A percentile compares a stretch with the other conserved stretches of the same genome.
Evolutionary conservation across 768 basidiomycete genomes (phyloP).

Genomic region (Suillus cothurnatus): DNA sequence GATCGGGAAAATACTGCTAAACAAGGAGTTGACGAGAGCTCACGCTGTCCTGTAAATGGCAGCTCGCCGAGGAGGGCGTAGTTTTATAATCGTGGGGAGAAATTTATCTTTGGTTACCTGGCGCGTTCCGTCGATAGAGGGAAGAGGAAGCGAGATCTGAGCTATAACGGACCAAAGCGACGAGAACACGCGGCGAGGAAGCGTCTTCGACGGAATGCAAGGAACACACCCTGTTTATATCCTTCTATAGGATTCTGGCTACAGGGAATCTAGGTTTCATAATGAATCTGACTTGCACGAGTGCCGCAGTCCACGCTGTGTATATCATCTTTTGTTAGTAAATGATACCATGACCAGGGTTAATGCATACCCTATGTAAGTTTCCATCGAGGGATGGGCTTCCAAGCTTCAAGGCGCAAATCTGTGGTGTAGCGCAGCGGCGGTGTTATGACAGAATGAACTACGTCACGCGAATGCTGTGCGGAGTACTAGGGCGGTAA

Average conservation of each 20-base stretch:
- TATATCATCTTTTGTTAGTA: too few species aligned
- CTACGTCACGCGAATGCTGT: neutral
- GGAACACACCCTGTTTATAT: slow-evolving; percentile 9
- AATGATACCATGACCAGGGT: too few species aligned
- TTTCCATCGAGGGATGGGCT: neutral
- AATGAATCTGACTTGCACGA: slow-evolving; percentile 1
- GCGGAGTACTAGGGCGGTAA: too few species aligned
- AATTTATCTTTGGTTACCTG: slow-evolving; percentile 7
- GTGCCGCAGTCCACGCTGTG: too few species aligned
- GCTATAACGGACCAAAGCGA: slow-evolving; percentile 4
- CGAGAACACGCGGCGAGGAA: slow-evolving; percentile 6
- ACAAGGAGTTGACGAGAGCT: neutral
- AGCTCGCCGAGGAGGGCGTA: slow-evolving; percentile 9
- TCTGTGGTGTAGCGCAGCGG: neutral
- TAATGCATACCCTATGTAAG: neutral
- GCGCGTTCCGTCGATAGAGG: slow-evolving; percentile 6
- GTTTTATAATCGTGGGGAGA: slow-evolving; percentile 7
- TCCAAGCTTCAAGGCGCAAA: neutral
- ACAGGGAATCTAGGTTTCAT: slow-evolving; percentile 1
- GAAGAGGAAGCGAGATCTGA: slow-evolving; percentile 8
- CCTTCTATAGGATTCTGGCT: neutral
- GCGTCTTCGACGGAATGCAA: slow-evolving; percentile 7
- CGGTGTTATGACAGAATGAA: slow-evolving; percentile 2
- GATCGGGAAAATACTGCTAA: neutral
- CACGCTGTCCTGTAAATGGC: slow-evolving; percentile 8